phyloP scores from a whole-genome alignment of 2,329 filamentous ascomycete species.

The Phialophora expanda region DNA sequence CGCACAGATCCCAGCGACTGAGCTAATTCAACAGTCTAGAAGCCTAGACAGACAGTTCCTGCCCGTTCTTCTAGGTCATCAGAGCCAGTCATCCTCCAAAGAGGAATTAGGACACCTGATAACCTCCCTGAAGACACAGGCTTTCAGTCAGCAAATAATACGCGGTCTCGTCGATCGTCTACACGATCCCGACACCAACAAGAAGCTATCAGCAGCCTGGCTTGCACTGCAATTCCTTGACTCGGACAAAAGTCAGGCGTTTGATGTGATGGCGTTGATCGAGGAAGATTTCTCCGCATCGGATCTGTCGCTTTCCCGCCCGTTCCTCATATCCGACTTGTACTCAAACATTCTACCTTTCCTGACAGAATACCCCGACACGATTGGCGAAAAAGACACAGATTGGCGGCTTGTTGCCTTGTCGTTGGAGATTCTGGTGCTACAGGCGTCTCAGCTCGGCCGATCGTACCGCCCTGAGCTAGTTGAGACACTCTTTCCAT shows the following conservation, averaged over 20 bases:
- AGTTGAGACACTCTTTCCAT: constrained; percentile 87
- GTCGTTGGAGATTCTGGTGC: constrained; percentile 78
- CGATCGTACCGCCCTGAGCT: constrained; percentile 79
- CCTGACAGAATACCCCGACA: constrained; percentile 44
- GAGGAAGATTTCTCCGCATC: constrained; percentile 54
- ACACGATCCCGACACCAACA: constrained; percentile 62
- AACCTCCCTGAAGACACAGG: constrained; percentile 59
- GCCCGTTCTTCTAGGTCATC: constrained; percentile 36
- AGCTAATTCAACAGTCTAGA: constrained; percentile 19
- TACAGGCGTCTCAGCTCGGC: constrained; percentile 71
- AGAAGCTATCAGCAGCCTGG: constrained; percentile 77
- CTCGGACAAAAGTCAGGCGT: constrained; percentile 47
- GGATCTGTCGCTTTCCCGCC: constrained; percentile 43
- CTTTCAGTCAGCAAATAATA: constrained; percentile 58
- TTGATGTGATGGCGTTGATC: constrained; percentile 70
- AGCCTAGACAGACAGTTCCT: constrained; percentile 19
- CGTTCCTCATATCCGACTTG: constrained; percentile 51
- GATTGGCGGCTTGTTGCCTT: constrained; percentile 80
- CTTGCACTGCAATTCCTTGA: constrained; percentile 74
- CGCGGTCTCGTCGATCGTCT: constrained; percentile 69
- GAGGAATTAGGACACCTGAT: constrained; percentile 64
- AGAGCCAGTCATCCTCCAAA: constrained; percentile 55
- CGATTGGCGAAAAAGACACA: constrained; percentile 45
- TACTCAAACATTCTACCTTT: constrained; percentile 51
- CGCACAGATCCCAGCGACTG: constrained; percentile 5